phyloP scores from a whole-genome alignment of 2,329 filamentous ascomycete species.

The Lachnellula arida region DNA sequence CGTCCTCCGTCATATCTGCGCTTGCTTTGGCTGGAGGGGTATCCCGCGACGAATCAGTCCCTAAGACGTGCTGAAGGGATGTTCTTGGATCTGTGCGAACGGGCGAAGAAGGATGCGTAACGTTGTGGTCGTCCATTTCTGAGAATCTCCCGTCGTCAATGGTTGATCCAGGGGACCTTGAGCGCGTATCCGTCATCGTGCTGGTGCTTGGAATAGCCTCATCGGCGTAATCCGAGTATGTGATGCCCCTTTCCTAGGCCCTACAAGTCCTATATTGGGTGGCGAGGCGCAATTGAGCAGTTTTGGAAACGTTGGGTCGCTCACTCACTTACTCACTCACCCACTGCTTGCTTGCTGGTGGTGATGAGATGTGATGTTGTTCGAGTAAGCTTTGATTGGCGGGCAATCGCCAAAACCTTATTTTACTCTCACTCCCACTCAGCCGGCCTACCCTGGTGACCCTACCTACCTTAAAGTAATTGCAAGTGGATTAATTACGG shows the following conservation, averaged over 20 bases:
- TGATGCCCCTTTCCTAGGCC: neutral
- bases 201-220: conserved; percentile 5
- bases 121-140: conserved; percentile 28
- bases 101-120: conserved; percentile 26
- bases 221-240: neutral
- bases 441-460: neutral
- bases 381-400: neutral
- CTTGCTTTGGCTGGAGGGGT: conserved; percentile 15
- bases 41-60: conserved; percentile 22
- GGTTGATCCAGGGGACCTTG: conserved; percentile 25
- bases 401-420: neutral
- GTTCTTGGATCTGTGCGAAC: conserved; percentile 25
- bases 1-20: conserved; percentile 30
- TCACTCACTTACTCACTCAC: too few relatives aligned
- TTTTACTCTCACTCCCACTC: neutral
- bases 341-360: neutral
- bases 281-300: neutral
- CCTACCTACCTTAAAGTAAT: too few relatives aligned
- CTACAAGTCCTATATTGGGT: neutral
- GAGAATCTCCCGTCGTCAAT: conserved; percentile 23
- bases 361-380: neutral
- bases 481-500: too few relatives aligned
- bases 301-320: neutral
- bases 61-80: conserved; percentile 26
- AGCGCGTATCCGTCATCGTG: conserved; percentile 18